Conservation (phyloP, 2,329 filamentous ascomycete species). For the Epichloe gansuensis region DNA sequence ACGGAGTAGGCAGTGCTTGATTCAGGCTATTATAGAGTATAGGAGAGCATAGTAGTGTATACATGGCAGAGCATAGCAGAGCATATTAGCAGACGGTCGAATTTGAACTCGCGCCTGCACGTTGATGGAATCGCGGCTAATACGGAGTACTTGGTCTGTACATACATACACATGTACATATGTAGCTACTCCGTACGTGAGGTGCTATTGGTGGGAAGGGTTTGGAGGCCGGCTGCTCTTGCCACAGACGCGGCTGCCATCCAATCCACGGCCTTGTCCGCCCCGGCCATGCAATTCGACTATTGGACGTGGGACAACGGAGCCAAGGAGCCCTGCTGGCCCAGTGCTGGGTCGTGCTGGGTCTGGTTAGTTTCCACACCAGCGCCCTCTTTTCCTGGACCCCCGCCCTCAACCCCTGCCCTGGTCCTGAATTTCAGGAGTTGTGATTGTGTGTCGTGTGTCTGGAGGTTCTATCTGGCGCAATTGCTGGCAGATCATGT, state of each 20-base stretch:
- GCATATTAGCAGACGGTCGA: too few species aligned
- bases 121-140: too few species aligned
- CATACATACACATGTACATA: too few species aligned
- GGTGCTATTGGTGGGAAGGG: too few species aligned
- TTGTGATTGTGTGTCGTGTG: neutral
- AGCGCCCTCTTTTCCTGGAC: neutral
- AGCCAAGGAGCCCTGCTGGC: neutral
- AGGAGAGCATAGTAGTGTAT: too few species aligned
- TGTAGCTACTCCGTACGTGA: too few species aligned
- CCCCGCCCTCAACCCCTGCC: conserved; percentile 4
- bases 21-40: neutral
- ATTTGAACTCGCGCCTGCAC: too few species aligned
- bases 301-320: neutral
- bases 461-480: neutral
- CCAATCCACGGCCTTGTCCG: neutral
- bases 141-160: too few species aligned
- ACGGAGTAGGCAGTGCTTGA: neutral
- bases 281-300: neutral
- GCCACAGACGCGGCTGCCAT: neutral
- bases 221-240: conserved; percentile 4
- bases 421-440: conserved; percentile 4
- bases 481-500: conserved; percentile 24
- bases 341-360: too few species aligned
- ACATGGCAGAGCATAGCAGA: too few species aligned
- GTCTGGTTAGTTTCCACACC: neutral